Conservation (phyloP, 805 yeast species). For the Suhomyces prunicola region DNA sequence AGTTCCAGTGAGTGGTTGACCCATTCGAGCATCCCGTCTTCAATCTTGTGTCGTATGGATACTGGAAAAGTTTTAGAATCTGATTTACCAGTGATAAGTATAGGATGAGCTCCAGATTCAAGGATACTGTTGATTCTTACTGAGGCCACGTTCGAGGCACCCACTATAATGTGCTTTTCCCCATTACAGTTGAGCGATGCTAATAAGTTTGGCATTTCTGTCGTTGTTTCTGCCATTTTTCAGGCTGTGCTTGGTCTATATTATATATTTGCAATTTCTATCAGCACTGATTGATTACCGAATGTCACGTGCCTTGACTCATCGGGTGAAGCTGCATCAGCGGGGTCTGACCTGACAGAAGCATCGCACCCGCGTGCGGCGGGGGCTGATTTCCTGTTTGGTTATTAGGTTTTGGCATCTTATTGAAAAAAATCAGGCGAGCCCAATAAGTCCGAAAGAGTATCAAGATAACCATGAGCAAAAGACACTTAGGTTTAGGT, state of each 20-base stretch:
- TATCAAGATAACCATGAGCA: conserved; percentile 9
- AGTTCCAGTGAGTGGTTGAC: conserved; percentile 24
- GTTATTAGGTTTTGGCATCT: not conserved
- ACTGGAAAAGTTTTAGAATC: conserved; percentile 18
- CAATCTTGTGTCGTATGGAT: conserved; percentile 20
- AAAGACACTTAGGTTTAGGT: conserved; percentile 41
- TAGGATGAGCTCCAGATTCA: conserved; percentile 54
- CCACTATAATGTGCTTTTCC: conserved; percentile 59
- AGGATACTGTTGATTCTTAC: conserved; percentile 48
- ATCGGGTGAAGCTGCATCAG: not conserved
- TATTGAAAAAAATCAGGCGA: not conserved
- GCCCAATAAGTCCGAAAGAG: not conserved
- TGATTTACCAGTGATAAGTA: conserved; percentile 39
- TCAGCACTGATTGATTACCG: conserved; percentile 8
- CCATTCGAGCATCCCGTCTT: conserved; percentile 23
- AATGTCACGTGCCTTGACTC: conserved; percentile 14
- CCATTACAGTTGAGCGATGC: conserved; percentile 44
- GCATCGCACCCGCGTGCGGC: not conserved
- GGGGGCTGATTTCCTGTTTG: not conserved
- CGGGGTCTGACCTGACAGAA: not conserved
- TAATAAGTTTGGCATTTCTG: conserved; percentile 23
- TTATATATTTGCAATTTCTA: conserved; percentile 1
- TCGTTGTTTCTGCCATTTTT: not conserved
- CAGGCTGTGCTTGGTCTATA: not conserved
- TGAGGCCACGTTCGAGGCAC: conserved; percentile 45